These are phyloP conservation scores for Datura wrightii DNA, from an alignment of 257 asterid species.

Conservation along the genomic window DNA sequence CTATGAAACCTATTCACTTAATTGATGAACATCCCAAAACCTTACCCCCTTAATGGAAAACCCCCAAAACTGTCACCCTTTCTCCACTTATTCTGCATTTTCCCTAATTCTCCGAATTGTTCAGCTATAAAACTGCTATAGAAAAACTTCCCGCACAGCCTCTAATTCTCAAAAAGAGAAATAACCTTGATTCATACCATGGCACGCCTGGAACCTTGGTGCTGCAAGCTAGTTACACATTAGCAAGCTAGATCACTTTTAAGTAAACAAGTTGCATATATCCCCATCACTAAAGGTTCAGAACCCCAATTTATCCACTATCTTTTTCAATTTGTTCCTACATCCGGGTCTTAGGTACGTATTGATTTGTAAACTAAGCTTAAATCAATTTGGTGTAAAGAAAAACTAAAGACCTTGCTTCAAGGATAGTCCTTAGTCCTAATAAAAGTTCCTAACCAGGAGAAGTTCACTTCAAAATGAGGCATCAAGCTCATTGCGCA, in stretches of 20 bases:
- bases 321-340: neutral
- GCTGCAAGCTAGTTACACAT: neutral
- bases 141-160: no score
- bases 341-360: neutral
- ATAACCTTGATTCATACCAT: no score
- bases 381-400: neutral
- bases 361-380: conserved; percentile 9
- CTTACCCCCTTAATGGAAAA: no score
- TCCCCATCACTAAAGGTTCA: conserved; percentile 2
- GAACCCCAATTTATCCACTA: neutral
- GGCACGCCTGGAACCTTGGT: no score
- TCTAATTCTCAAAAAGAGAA: no score
- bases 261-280: neutral
- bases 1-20: no score
- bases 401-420: neutral
- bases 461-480: neutral
- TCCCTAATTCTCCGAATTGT: no score
- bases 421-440: conserved; percentile 7
- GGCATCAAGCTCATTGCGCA: neutral
- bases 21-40: no score
- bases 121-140: no score
- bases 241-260: neutral
- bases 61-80: no score
- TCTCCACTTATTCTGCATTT: no score
- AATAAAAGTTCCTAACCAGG: conserved; percentile 7